Conservation (phyloP, 2,329 filamentous ascomycete species). For the Emergomyces pasteurianus region DNA sequence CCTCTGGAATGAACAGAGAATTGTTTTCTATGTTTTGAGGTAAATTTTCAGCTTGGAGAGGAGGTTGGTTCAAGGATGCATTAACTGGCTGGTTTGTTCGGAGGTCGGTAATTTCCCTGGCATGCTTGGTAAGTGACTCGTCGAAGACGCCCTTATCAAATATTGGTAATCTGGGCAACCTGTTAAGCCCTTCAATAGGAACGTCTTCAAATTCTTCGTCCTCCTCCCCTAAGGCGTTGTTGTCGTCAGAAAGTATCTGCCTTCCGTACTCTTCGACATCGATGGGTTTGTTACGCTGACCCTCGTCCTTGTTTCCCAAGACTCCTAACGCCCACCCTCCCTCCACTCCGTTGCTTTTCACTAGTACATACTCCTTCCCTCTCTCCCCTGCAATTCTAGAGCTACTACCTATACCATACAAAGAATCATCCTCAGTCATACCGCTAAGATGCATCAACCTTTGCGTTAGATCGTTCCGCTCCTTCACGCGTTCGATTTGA, state of each 20-base stretch:
- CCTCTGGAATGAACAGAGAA: constrained; percentile 44
- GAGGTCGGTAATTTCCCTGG: constrained; percentile 23
- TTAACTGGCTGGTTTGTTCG: constrained; percentile 37
- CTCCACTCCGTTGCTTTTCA: constrained; percentile 89
- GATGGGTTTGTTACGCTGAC: constrained; percentile 75
- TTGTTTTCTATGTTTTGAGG: constrained; percentile 32
- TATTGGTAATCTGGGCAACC: constrained; percentile 54
- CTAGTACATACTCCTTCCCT: constrained; percentile 85
- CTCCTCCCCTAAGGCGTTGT: constrained; percentile 54
- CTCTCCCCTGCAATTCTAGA: constrained; percentile 55
- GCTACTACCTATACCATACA: constrained; percentile 49
- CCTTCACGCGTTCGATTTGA: constrained; percentile 85
- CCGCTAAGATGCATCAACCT: constrained; percentile 88
- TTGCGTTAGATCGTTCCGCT: constrained; percentile 90
- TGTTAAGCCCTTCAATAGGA: constrained; percentile 78
- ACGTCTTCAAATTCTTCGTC: constrained; percentile 85
- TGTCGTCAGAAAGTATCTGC: constrained; percentile 40
- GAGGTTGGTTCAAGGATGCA: constrained; percentile 24
- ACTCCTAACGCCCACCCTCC: constrained; percentile 94
- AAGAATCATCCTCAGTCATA: constrained; percentile 66
- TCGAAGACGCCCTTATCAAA: constrained; percentile 27
- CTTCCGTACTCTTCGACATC: constrained; percentile 62
- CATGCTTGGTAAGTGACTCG: constrained; percentile 21
- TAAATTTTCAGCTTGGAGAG: constrained; percentile 1
- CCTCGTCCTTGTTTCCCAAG: constrained; percentile 71